phyloP scores from a whole-genome alignment of 164 flowering plant genomes.

The Vitis vinifera region ASM3070453v1 NC_081822.1:16025501-16026000 shows the following conservation, averaged over 20 bases:
- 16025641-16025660: too few species aligned
- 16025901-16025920: constrained; percentile 12
- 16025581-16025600: too few species aligned
- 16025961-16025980: neutral
- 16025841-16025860: constrained; percentile 21
- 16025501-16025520: too few species aligned
- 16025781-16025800: neutral
- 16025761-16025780: constrained; percentile 13
- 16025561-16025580: too few species aligned
- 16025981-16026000: too few species aligned
- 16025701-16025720: constrained; percentile 1
- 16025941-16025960: neutral
- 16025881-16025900: neutral
- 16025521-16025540: too few species aligned
- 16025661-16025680: too few species aligned
- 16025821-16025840: constrained; percentile 7
- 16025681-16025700: neutral
- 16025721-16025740: constrained; percentile 17
- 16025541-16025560: too few species aligned
- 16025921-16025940: neutral
- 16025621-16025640: too few species aligned
- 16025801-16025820: neutral
- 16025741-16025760: neutral
- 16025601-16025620: too few species aligned
- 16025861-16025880: neutral